Evolutionary conservation across 495 filamentous ascomycete species (phyloP).

Genomic region (Xylaria longipes): DNA sequence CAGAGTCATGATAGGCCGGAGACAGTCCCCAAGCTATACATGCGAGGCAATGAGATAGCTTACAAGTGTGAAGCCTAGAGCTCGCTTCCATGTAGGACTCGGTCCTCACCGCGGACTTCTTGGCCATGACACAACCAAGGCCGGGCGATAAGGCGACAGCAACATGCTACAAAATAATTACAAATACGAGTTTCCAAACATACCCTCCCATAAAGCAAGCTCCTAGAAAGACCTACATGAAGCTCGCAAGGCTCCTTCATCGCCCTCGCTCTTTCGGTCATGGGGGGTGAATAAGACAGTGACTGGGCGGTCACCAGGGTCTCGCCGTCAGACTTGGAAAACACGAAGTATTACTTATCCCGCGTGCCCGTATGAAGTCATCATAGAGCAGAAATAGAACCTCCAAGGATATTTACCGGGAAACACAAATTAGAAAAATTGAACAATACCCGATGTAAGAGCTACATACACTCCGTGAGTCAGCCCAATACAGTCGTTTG

Average conservation of each 20-base stretch:
- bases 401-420: neutral
- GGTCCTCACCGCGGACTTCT: conserved; percentile 17
- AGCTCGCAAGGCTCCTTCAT: neutral
- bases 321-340: neutral
- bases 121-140: conserved; percentile 2
- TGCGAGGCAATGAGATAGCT: neutral
- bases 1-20: neutral
- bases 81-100: conserved; percentile 31
- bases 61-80: conserved; percentile 3
- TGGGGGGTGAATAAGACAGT: neutral
- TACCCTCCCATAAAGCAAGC: neutral
- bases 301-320: neutral
- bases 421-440: neutral
- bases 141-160: neutral
- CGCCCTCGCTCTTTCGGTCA: neutral
- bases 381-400: neutral
- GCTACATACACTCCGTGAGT: neutral
- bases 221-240: neutral
- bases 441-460: neutral
- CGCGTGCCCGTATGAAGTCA: neutral
- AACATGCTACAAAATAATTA: neutral
- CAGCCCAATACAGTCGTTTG: neutral
- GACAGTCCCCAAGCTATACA: neutral
- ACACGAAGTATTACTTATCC: neutral
- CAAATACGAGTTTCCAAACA: neutral